Base-by-base conservation (phyloP, 371 early-diverging fungal species). In the Cokeromyces recurvatus region DNA sequence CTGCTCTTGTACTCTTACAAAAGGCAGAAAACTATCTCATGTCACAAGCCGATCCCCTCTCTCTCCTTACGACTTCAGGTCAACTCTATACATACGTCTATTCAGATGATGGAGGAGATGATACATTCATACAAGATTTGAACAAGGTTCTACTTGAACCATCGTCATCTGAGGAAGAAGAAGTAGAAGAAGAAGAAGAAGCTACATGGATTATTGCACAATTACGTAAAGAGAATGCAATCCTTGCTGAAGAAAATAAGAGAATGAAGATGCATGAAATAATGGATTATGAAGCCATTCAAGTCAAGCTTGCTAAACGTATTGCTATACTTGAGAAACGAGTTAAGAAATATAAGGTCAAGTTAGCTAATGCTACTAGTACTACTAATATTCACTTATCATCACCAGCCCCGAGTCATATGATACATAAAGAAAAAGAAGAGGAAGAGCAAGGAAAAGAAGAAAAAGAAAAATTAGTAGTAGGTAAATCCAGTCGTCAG, bases 1-100 rank as follows among this genome's bases (percentile, higher is more conserved):
- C 92, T 3, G 88, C 90, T 1, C 68, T 94, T 2, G 86, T 91
- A 4, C 63, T 94, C 41, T 60, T 94, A 60, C 82, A 86, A 46
- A 82, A 83, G 47, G 89, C 91, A 48, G 74, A 79, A 35, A 81
- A 82, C 10, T 56, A 39, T 16, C 42, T 95, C 31, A 61, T 90
- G 52, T 58, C 68, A 10, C 71, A 87, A 38, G 78, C 69, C 14
- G 85, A 89, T 17, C 49, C 68, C 79, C 16, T 84, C 29, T 29
- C 29, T 29, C 29, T 29, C 29, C 11, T 29, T 5, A 8, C 29
- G 5, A 8, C 29, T 11, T 29, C 29, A 8, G 29, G 29, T 11
- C 29, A 29, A 29, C 29, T 8, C 5, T n/a, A n/a, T n/a, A n/a
- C n/a, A n/a, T n/a, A n/a, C n/a, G n/a, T n/a, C n/a, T n/a, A n/a